Base-by-base conservation (phyloP, 352 stramenopile species). In the Plasmopara viticola region DNA sequence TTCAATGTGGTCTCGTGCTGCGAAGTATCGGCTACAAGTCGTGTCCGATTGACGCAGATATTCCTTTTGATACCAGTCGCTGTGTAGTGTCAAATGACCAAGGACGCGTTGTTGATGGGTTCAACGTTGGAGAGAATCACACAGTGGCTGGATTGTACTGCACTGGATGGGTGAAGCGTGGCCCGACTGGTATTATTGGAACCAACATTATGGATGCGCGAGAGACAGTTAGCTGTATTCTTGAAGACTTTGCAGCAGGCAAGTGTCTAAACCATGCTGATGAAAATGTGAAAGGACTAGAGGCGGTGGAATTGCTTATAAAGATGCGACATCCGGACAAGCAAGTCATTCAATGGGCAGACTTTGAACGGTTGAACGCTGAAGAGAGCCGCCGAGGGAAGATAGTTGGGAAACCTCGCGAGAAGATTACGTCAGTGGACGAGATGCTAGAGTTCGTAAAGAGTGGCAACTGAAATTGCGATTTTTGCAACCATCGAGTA, bases 191-290 rank as follows among this genome's bases (percentile, higher is more conserved):
- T 0, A 99, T 99, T 59, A 98, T 99, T 51, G 96, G 95, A 13
- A 97, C 95, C 28, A 99, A 99, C 70, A 99, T 99, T 62, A 62
- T 87, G 9, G 95, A 98, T 68, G 95, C 96, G 7, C 94, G 90
- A 13, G 96, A 98, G 59, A 98, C 95, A 3, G 95, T 98, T 1
- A 70, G 70, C 15, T 87, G 86, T 12, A 94, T 99, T 10, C 56
- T 98, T 9, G 74, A 95, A 25, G 96, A 98, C 51, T 73, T 97
- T 30, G 65, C 64, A 14, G 59, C 61, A 2, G 62, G 60, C 0
- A 72, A 70, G n/a, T 59, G 78, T 34, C 40, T 87, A 48, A 47
- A 56, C 4, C 49, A 29, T 8, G 35, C 44, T 17, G 51, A 31
- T 29, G 41, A 60, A 39, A 17, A 58, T 5, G 48, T 72, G 15